These are phyloP conservation scores for Nemania sp. DNA, from an alignment of 2,329 filamentous ascomycete genomes.

Conservation along the genomic window DNA sequence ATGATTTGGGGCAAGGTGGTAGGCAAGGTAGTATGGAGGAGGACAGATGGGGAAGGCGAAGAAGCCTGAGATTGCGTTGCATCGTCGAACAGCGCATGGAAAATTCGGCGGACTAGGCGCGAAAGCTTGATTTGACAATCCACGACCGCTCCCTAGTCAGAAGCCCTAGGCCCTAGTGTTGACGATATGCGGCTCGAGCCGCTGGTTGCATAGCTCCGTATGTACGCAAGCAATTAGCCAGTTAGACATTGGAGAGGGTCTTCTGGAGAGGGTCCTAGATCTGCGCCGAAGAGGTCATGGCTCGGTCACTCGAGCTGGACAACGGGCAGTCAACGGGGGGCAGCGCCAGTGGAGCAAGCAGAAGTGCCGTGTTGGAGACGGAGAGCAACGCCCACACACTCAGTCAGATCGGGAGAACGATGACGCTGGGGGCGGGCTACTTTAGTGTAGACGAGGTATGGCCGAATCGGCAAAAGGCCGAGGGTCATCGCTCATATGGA, in stretches of 20 bases:
- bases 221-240: conserved; percentile 9
- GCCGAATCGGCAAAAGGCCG: neutral
- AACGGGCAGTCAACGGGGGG: too few species aligned
- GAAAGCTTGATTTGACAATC: conserved; percentile 29
- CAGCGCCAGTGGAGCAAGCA: conserved; percentile 14
- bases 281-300: conserved; percentile 10
- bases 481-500: neutral
- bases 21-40: too few species aligned
- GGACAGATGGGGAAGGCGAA: conserved; percentile 22
- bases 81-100: conserved; percentile 24
- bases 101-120: conserved; percentile 26
- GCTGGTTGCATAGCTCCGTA: conserved; percentile 24
- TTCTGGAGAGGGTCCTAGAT: too few species aligned
- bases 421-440: neutral
- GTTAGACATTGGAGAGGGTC: neutral
- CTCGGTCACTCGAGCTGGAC: conserved; percentile 5
- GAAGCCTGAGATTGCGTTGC: conserved; percentile 24
- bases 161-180: too few species aligned
- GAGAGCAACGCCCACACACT: conserved; percentile 1
- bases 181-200: conserved; percentile 30
- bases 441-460: neutral
- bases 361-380: conserved; percentile 28
- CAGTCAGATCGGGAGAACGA: conserved; percentile 1
- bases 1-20: conserved; percentile 8
- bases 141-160: neutral